Evolutionary conservation across 2,329 filamentous ascomycete genomes (phyloP), one percentile per base, ranked within the genome.

Genomic region (Aspergillus texensis): DNA sequence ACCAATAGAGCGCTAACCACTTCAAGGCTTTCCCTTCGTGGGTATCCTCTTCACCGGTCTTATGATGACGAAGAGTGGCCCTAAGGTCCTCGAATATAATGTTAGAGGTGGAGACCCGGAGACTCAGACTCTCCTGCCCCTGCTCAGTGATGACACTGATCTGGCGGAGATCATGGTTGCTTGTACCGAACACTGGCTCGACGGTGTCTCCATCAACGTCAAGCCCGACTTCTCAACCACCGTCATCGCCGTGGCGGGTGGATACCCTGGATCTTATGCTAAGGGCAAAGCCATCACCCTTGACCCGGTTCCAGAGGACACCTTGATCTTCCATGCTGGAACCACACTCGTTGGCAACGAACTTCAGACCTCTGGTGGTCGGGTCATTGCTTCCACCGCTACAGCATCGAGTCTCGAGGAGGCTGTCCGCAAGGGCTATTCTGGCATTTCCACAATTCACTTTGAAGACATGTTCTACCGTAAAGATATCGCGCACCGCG

Each of bases 31-130:
- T 67, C 79, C 79, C 48, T 79, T 81, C 53, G 78, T 80, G 34
- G 79, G 79, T 70, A 80, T 81, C 62, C 73, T 81, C 36, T 81
- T 81, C 67, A 81, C 79, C 1, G 95, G 94, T n/a, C 82, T 97
- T 46, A 97, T 97, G 93, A 91, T 97, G 81, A 95, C 93, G 28
- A 87, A 88, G 70, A 78, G 84, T 54, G 94, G 94, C 0, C 89
- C 93, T 50, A 93, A 92, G 78, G 89, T 93, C 10, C 85, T 97
- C 59, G 93, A 97, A 79, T 97, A 97, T 83, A 97, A 97, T 72
- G 93, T 96, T 57, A 89, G 94, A 62, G 96, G 96, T 73, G 94
- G 94, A 55, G 93, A 97, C 74, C 94, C 94, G 2, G 94, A 97
- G 79, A 95, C 92, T 0, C 93, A 97, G 80, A 95, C 91, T 3